Base-by-base conservation (phyloP, 176 grass and related monocot genomes). In the Echinochloa phyllopogon region DNA sequence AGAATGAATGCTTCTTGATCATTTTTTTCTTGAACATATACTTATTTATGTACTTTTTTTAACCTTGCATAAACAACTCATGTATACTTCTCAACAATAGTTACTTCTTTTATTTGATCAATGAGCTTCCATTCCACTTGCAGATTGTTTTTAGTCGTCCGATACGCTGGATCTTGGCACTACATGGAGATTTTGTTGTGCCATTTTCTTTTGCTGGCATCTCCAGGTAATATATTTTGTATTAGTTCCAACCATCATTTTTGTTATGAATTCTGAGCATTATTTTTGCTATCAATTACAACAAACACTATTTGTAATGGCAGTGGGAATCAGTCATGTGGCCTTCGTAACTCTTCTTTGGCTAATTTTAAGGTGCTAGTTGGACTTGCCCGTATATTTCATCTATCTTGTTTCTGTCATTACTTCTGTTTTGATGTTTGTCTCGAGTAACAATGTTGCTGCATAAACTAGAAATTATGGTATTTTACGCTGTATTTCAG, bases 141-240 rank as follows among this genome's bases (percentile, higher is more conserved):
- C 71, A 98, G 96, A 81, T 90, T 78, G 84, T 93, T 59, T 98
- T 98, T 88, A 98, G 96, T 88, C 79, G 96, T 63, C 96, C 96
- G 65, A 87, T 98, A 80, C 93, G 96, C 69, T 98, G 96, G 93
- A 98, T 98, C 64, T 79, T 98, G 74, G 89, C 93, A 79, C 84
- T 98, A 62, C 85, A 98, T 85, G 96, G 93, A 6, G 89, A 95
- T 85, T 73, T 87, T 20, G 74, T 95, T 41, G 84, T 98, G 27
- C 95, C 96, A 80, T 98, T 98, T 93, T 77, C 77, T 68, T 98
- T 98, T 80, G 93, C 89, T 90, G 85, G 90, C 18, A 88, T 98
- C 83, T 90, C 93, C 86, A 98, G 96, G 96, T 98, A 89, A 56
- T 41, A 52, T 36, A 64, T 39, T 74, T 20, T 65, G 39, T 84